Evolutionary conservation across 169 alveolate species (phyloP), one percentile per base, ranked within the genome.

Genomic region (Plasmodium adleri): DNA sequence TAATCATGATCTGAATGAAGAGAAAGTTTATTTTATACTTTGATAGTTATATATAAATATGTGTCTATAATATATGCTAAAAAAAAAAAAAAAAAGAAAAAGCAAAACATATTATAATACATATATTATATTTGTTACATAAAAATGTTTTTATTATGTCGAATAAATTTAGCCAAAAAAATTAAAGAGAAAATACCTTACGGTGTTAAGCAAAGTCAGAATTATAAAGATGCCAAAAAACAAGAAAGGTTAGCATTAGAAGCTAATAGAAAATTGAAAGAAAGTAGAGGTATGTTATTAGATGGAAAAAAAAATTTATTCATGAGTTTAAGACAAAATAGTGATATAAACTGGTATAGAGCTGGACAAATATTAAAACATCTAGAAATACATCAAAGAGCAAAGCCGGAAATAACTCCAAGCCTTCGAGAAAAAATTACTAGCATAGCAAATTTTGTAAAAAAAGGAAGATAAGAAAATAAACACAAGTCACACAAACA

Each of bases 221-320:
- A 88, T 83, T 93, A 93, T 74, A 87, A 91, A 26, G 94, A 92
- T 49, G 91, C 93, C n/a, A 92, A 88, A 39, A 67, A 66, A 91
- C 96, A 93, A 64, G 95, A 92, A 88, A 52, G 96, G 28, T 24
- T 92, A n/a, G 90, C 95, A 12, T 39, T 93, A 91, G 96, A 93
- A 52, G 90, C 91, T 8, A 75, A 80, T 32, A 85, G 96, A 71
- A 93, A 92, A 60, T 94, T 92, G 72, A 74, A 87, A 45, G 92
- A 87, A 22, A 75, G 86, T n/a, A 73, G 93, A 86, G 96, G 96
- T 7, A 72, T 93, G 94, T 39, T 93, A 22, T 64, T 93, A 72
- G 96, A 93, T 49, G 88, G 94, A n/a, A 87, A 92, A 52, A 92
- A 92, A 68, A 93, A 88, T 43, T 17, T 93, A 59, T 58, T 93